Evolutionary conservation across 2,329 filamentous ascomycete genomes (phyloP).

Genomic region (Trichophyton benhamiae): DNA sequence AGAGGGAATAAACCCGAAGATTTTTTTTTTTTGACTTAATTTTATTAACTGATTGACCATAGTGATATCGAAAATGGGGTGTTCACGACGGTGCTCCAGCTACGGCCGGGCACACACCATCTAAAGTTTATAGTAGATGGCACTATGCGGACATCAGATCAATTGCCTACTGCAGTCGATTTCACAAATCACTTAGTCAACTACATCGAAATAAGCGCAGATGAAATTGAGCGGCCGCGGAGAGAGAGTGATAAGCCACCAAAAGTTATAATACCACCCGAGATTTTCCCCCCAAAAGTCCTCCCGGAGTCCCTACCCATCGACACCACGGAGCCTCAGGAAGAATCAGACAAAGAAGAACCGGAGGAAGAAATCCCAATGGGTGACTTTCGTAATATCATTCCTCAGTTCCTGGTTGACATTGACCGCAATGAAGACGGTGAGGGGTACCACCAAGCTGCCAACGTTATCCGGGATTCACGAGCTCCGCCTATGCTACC

Average conservation of each 20-base stretch:
- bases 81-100: conserved; percentile 65
- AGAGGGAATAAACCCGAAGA: neutral
- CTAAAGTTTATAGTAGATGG: conserved; percentile 92
- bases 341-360: conserved; percentile 34
- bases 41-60: neutral
- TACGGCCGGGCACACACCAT: conserved; percentile 90
- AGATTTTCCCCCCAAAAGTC: conserved; percentile 35
- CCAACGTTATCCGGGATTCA: conserved; percentile 63
- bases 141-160: conserved; percentile 77
- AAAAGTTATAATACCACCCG: conserved; percentile 25
- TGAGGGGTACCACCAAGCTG: conserved; percentile 59
- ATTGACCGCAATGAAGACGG: conserved; percentile 75
- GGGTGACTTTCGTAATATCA: conserved; percentile 54
- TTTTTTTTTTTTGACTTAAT: neutral
- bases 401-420: conserved; percentile 77
- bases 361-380: conserved; percentile 45
- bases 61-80: conserved; percentile 40
- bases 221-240: conserved; percentile 43
- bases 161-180: conserved; percentile 87
- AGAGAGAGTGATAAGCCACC: conserved; percentile 26
- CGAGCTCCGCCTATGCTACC: conserved; percentile 74
- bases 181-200: conserved; percentile 97
- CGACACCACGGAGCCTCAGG: conserved; percentile 25
- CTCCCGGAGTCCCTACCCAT: conserved; percentile 25
- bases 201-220: conserved; percentile 76